These are phyloP conservation scores for Camellia lanceoleosa DNA, from an alignment of 148 eudicot genomes.

Conservation along the genomic window DNA sequence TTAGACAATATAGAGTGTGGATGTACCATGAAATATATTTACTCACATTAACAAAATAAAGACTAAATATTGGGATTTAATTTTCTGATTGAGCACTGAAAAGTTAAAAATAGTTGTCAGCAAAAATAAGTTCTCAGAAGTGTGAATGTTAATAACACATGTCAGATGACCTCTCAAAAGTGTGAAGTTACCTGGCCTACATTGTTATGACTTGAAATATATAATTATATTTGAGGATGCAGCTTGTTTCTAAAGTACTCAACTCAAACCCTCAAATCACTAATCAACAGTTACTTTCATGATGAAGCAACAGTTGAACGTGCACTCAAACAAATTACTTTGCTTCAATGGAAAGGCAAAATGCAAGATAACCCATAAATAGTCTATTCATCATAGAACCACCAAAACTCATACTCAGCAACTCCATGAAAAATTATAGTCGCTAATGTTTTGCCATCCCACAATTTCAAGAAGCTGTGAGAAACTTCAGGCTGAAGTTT, in stretches of 20 bases:
- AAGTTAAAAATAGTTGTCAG: background rate
- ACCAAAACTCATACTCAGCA: background rate
- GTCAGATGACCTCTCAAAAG: background rate
- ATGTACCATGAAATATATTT: background rate
- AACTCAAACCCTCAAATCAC: conserved; percentile 4
- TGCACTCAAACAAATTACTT: background rate
- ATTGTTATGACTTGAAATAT: background rate
- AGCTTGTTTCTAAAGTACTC: background rate
- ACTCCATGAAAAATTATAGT: background rate
- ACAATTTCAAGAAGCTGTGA: background rate
- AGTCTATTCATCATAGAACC: background rate
- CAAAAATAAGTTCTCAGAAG: background rate
- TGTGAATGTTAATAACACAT: background rate
- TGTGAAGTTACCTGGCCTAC: background rate
- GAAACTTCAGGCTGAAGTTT: conserved; percentile 13
- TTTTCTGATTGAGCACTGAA: conserved; percentile 1
- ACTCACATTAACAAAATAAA: background rate
- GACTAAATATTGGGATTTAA: background rate
- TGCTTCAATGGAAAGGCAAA: conserved; percentile 8
- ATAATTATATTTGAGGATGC: too few species aligned
- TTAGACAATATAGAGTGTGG: background rate
- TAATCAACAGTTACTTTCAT: background rate
- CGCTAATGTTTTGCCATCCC: background rate
- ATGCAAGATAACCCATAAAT: background rate
- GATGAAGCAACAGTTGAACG: background rate